A percentile compares a stretch with the other conserved stretches of the same genome.
These are phyloP conservation scores for Trifolium pratense DNA, from an alignment of 306 rosid genomes.

Conservation along the genomic window DNA sequence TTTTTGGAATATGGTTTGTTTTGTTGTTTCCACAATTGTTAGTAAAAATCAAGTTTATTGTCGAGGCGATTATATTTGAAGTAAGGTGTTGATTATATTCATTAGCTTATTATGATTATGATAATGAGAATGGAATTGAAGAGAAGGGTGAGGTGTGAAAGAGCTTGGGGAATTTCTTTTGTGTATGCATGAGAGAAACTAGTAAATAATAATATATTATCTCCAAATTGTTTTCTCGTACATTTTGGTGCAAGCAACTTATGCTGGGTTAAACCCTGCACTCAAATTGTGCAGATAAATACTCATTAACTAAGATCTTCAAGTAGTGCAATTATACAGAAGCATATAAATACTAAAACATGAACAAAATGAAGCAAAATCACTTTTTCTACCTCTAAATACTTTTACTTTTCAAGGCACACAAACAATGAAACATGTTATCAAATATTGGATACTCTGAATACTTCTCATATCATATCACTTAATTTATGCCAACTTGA, in stretches of 20 bases:
- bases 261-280: neutral
- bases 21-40: too few species aligned
- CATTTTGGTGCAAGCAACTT: neutral
- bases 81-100: too few species aligned
- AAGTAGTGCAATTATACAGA: neutral
- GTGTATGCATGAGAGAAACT: too few species aligned
- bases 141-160: too few species aligned
- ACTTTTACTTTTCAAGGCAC: neutral
- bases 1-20: too few species aligned
- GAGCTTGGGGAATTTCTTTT: too few species aligned
- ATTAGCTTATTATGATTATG: too few species aligned
- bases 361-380: neutral
- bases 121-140: too few species aligned
- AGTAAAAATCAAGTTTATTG: too few species aligned
- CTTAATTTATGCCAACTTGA: constrained; percentile 8
- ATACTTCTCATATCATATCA: neutral
- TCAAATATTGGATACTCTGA: neutral
- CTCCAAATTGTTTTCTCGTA: neutral
- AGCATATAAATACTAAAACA: neutral
- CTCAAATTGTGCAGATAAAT: neutral
- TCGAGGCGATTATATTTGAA: too few species aligned
- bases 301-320: neutral
- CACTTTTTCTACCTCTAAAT: neutral
- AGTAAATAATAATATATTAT: too few species aligned
- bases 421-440: neutral